Evolutionary conservation across 805 yeast genomes (phyloP).

Genomic region (Lachancea thermotolerans): DNA sequence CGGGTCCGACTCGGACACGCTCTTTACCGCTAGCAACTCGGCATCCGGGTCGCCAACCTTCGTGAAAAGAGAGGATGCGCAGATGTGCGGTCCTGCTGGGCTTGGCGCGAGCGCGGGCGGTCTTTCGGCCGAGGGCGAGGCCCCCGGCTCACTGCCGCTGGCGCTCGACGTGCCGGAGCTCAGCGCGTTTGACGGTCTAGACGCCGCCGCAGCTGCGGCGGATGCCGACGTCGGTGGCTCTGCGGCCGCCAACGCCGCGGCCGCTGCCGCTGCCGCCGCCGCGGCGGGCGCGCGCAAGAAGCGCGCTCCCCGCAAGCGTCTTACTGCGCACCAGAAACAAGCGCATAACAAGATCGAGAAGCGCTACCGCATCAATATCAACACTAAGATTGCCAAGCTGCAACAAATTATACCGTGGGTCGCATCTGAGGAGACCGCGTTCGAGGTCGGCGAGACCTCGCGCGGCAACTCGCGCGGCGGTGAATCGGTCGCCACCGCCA

Average conservation of each 20-base stretch:
- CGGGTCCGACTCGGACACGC: conserved; percentile 8
- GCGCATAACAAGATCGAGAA: conserved; percentile 72
- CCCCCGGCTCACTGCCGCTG: background rate
- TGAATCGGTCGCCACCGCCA: conserved; percentile 1
- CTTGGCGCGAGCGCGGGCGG: background rate
- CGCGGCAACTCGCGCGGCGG: background rate
- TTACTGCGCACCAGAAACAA: conserved; percentile 54
- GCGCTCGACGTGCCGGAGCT: conserved; percentile 4
- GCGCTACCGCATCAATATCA: conserved; percentile 63
- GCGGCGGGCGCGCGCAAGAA: conserved; percentile 29
- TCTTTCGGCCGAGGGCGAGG: too few species aligned
- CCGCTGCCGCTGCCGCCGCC: background rate
- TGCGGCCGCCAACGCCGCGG: background rate
- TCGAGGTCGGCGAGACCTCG: conserved; percentile 36
- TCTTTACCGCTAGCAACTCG: conserved; percentile 7
- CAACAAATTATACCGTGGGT: conserved; percentile 66
- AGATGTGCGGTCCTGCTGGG: background rate
- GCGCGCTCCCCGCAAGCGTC: conserved; percentile 48
- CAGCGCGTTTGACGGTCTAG: background rate
- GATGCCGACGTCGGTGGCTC: background rate
- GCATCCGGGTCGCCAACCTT: conserved; percentile 8
- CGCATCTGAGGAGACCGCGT: conserved; percentile 54
- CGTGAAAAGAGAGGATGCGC: conserved; percentile 7
- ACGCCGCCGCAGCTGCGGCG: background rate
- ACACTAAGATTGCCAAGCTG: conserved; percentile 61